Conservation (phyloP, 257 asterid species). For the Fraxinus cuspidata region DNA sequence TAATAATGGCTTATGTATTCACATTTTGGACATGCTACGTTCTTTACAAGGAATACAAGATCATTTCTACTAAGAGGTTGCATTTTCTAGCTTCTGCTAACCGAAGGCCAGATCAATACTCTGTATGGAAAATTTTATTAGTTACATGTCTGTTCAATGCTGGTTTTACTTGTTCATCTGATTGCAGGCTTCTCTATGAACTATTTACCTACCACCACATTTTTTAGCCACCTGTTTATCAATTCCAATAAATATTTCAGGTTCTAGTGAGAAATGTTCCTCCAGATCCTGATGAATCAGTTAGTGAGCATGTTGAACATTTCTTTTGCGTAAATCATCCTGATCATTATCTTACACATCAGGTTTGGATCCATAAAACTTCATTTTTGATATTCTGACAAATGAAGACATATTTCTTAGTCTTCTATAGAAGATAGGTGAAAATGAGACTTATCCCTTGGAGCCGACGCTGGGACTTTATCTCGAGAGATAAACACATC, state of each 20-base stretch:
- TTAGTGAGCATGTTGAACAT: slow-evolving; percentile 88
- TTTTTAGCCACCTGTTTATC: neutral
- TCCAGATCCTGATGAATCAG: slow-evolving; percentile 90
- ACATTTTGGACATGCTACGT: slow-evolving; percentile 83
- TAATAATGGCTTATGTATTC: slow-evolving; percentile 73
- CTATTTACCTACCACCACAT: neutral
- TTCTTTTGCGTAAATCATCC: slow-evolving; percentile 95
- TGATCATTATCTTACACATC: slow-evolving; percentile 68
- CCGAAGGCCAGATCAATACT: slow-evolving; percentile 88
- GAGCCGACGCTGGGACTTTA: neutral
- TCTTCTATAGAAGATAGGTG: neutral
- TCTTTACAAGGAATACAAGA: slow-evolving; percentile 79
- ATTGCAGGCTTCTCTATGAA: neutral
- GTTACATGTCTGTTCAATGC: slow-evolving; percentile 10
- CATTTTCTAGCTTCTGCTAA: slow-evolving; percentile 81
- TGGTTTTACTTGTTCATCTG: slow-evolving; percentile 7
- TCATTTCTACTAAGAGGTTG: slow-evolving; percentile 67
- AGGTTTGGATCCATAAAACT: slow-evolving; percentile 25
- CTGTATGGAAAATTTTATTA: slow-evolving; percentile 37
- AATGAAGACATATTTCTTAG: neutral
- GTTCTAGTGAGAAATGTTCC: slow-evolving; percentile 95
- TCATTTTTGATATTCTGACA: slow-evolving; percentile 9
- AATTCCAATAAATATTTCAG: slow-evolving; percentile 39
- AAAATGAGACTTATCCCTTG: neutral
- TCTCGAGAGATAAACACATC: neutral